Evolutionary conservation across 129 eudicot genomes (phyloP).

Genomic region (Flaveria robusta): DNA sequence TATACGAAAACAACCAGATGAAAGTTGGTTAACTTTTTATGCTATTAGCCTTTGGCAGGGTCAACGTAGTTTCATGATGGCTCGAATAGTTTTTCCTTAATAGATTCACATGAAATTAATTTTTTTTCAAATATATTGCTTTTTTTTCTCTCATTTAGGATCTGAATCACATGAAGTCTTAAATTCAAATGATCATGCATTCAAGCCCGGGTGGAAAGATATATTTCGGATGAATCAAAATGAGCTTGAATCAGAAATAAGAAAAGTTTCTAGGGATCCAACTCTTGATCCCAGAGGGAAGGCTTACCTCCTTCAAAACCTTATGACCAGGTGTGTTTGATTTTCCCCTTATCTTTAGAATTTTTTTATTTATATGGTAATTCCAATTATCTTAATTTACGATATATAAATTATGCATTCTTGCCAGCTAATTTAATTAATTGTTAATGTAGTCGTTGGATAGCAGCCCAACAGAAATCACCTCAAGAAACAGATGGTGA

Average conservation of each 20-base stretch:
- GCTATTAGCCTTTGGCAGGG: background rate
- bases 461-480: slow-evolving; percentile 91
- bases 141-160: slow-evolving; percentile 40
- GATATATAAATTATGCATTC: background rate
- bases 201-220: slow-evolving; percentile 99
- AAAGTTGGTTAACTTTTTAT: no score
- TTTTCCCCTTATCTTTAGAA: background rate
- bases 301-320: slow-evolving; percentile 89
- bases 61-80: background rate
- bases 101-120: background rate
- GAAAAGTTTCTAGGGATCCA: slow-evolving; percentile 95
- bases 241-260: slow-evolving; percentile 96
- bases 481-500: slow-evolving; percentile 64
- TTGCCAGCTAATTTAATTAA: slow-evolving; percentile 7
- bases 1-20: no score
- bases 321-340: slow-evolving; percentile 84
- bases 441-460: slow-evolving; percentile 65
- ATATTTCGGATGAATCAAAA: slow-evolving; percentile 96
- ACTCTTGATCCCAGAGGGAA: slow-evolving; percentile 98
- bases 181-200: slow-evolving; percentile 73
- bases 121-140: background rate
- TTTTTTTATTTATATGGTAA: background rate
- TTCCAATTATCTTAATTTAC: background rate
- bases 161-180: slow-evolving; percentile 58
- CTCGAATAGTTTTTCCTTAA: background rate